Evolutionary conservation across 2,329 filamentous ascomycete species (phyloP), one percentile per base, ranked within the genome.

Genomic region (Cephalotrichum gorgonifer): DNA sequence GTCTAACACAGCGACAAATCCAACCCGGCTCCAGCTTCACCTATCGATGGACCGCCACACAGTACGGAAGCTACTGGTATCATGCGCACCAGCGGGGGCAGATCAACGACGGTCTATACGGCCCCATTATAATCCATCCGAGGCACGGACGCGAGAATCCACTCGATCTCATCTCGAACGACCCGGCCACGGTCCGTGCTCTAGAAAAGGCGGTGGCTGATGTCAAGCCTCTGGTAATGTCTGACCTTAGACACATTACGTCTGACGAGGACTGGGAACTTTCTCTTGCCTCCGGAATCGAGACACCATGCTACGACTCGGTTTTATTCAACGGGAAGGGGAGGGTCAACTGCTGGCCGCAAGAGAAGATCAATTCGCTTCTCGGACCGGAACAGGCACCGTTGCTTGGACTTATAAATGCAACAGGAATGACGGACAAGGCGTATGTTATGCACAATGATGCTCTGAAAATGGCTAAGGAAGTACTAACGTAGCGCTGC

Each of bases 301-400:
- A 78, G 50, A 66, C 67, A 22, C 66, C 70, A 0, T 84, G 81
- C 63, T 76, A 77, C 52, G 79, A 82, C 56, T 72, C 78, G 0
- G 64, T 84, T 14, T 61, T 84, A 11, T 67, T 84, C 47, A 83
- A 85, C 51, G 81, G 81, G 23, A 77, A 79, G 54, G 79, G 79
- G 3, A 65, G 67, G 1, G 72, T 78, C 0, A 62, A 72, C 43
- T 83, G 79, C 56, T 65, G 74, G 35, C 58, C 68, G 0, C 60
- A 64, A 6, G 65, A 66, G 5, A 64, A 74, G 33, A 65, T 79
- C 5, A 60, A 65, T 28, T 56, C 64, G 2, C 65, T 68, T 6
- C 52, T 66, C 17, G 62, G 52, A 5, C 52, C 58, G 0, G 50
- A 57, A 3, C 68, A 71, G 30, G 56, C 57, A 47, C 26, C 30